Percentiles rank a stretch among this genome's conserved stretches.
These are phyloP conservation scores for Rhinocladiella mackenziei DNA, from an alignment of 2,329 filamentous ascomycete species.

Conservation along the genomic window DNA sequence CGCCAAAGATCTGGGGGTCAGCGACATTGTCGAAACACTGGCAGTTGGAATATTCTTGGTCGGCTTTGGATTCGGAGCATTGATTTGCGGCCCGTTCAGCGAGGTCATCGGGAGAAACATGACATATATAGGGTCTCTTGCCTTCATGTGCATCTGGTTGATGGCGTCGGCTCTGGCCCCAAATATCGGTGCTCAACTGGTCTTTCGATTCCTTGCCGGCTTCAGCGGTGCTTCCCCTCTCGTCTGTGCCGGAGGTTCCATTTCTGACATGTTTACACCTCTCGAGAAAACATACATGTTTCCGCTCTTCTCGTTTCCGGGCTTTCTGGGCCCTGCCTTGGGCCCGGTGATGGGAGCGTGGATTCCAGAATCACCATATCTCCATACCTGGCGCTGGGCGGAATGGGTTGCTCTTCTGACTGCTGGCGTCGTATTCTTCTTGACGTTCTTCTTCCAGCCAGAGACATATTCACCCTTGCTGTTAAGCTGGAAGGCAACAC, in stretches of 20 bases:
- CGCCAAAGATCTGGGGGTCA: constrained; percentile 41
- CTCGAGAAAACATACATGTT: constrained; percentile 50
- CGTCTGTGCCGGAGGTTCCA: constrained; percentile 46
- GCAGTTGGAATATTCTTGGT: constrained; percentile 43
- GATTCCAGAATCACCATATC: constrained; percentile 36
- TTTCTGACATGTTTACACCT: constrained; percentile 47
- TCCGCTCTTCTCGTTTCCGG: constrained; percentile 47
- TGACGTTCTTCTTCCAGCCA: constrained; percentile 44
- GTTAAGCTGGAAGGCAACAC: constrained; percentile 44
- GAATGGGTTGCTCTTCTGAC: constrained; percentile 45
- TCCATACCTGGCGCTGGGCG: constrained; percentile 46
- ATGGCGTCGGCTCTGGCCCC: constrained; percentile 47
- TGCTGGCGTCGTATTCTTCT: constrained; percentile 33
- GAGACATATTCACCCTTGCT: constrained; percentile 51
- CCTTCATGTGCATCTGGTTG: constrained; percentile 49
- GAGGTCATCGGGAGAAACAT: constrained; percentile 47
- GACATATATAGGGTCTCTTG: constrained; percentile 47
- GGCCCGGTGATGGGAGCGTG: constrained; percentile 45
- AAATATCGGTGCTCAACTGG: constrained; percentile 46
- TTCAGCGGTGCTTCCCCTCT: constrained; percentile 48
- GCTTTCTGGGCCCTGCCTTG: constrained; percentile 35
- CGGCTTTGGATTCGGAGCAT: constrained; percentile 48
- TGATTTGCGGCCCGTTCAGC: constrained; percentile 50
- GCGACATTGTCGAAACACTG: constrained; percentile 43
- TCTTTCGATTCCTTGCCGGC: constrained; percentile 50